Percentiles rank a stretch among this genome's conserved stretches.
These are phyloP conservation scores for Nitzschia putrida DNA, from an alignment of 108 stramenopile genomes.

Conservation along the genomic window DNA sequence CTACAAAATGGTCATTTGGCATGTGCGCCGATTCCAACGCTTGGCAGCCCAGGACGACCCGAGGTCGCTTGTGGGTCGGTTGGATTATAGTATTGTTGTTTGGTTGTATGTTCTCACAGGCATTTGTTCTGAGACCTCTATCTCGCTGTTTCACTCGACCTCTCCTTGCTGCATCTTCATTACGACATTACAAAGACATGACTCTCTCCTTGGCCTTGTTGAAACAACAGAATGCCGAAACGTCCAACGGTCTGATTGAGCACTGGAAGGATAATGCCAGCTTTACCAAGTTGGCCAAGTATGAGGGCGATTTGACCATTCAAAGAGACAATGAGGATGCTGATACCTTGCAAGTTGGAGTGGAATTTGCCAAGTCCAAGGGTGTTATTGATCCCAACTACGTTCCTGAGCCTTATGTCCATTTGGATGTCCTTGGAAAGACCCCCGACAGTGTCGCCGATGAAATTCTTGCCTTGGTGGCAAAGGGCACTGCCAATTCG, in stretches of 20 bases:
- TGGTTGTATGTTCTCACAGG: slow-evolving; percentile 1
- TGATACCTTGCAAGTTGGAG: slow-evolving; percentile 66
- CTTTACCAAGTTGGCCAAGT: slow-evolving; percentile 47
- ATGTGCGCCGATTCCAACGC: no score
- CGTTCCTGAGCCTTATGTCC: slow-evolving; percentile 73
- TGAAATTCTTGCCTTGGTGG: slow-evolving; percentile 57
- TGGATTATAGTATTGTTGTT: neutral
- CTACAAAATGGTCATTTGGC: no score
- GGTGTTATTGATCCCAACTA: slow-evolving; percentile 79
- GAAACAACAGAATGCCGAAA: slow-evolving; percentile 74
- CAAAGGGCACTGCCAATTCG: neutral
- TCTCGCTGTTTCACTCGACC: neutral
- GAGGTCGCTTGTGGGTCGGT: no score
- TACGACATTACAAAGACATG: slow-evolving; percentile 4
- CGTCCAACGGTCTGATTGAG: slow-evolving; percentile 77
- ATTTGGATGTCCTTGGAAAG: slow-evolving; percentile 84
- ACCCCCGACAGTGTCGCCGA: slow-evolving; percentile 72
- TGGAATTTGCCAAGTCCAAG: slow-evolving; percentile 82
- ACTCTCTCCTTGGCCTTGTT: slow-evolving; percentile 49
- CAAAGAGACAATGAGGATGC: slow-evolving; percentile 79
- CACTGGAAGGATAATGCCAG: slow-evolving; percentile 36
- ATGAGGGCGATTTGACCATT: slow-evolving; percentile 66
- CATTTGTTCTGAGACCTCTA: neutral
- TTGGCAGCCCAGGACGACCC: no score
- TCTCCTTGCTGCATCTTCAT: neutral